Evolutionary conservation across 257 asterid species (phyloP), one percentile per base, ranked within the genome.

Genomic region (Capsicum baccatum): DNA sequence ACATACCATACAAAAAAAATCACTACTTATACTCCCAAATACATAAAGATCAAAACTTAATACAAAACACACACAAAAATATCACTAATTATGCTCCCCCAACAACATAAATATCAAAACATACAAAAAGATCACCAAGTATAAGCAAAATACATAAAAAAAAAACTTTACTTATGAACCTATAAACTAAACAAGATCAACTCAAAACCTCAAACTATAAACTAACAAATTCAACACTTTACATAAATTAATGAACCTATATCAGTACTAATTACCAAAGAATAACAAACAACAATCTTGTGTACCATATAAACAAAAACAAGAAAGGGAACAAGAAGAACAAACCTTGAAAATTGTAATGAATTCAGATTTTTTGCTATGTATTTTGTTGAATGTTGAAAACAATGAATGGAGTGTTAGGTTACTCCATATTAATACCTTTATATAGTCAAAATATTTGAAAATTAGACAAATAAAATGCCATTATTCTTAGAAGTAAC

Each of bases 291-390:
- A 5, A 26, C 39, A 64, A 11, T 6, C 58, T 54, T 54, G 58
- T 1, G 15, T 54, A 12, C 16, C 16, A 14, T 14, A 56, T 13
- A 14, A 56, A 50, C 12, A 56, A 56, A 56, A 56, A 56, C 17
- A 55, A 55, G 59, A 55, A 54, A 55, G 6, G 16, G 42, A 6
- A 13, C 19, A 35, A 37, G 17, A 68, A 69, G 15, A 69, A 69
- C 81, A 50, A 50, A 74, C 81, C 81, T 74, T 74, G 81, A 74
- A 50, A 21, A 6, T 19, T 50, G 33, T 39, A 26, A 69, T 69
- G 79, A 39, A 69, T 39, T 69, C 54, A 69, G 60, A 73, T 39
- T 64, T 6, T 48, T 17, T 47, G 42, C 0, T 1, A 47, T 73
- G 60, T 12, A 10, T 3, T 12, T 48, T 19, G 60, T 26, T 73